phyloP scores from a whole-genome alignment of 148 eudicot genomes.

The Vaccinium darrowii region DNA sequence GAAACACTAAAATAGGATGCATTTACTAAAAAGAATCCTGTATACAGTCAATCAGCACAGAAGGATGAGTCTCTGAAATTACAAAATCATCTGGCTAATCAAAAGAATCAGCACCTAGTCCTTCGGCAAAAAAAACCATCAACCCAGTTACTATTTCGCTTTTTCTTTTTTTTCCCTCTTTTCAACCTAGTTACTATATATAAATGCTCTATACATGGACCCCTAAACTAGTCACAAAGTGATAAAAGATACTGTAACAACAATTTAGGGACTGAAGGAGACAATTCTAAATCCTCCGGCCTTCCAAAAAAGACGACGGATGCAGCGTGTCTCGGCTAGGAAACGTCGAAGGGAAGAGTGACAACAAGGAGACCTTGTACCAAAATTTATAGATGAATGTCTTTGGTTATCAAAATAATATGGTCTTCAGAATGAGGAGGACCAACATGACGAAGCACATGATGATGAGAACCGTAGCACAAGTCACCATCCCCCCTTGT shows the following conservation, averaged over 20 bases:
- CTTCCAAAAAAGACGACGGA: background rate
- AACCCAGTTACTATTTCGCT: background rate
- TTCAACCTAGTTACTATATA: background rate
- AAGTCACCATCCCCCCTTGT: slow-evolving; percentile 78
- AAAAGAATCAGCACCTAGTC: slow-evolving; percentile 9
- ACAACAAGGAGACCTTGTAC: background rate
- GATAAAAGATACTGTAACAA: slow-evolving; percentile 3
- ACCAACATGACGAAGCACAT: slow-evolving; percentile 91
- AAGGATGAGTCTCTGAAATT: background rate
- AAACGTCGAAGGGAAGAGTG: slow-evolving; percentile 10
- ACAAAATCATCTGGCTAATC: slow-evolving; percentile 17
- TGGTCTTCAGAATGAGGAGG: slow-evolving; percentile 72
- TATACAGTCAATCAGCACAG: background rate
- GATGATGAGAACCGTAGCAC: slow-evolving; percentile 77
- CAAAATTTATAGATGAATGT: background rate
- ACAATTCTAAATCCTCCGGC: slow-evolving; percentile 8
- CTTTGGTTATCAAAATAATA: slow-evolving; percentile 38
- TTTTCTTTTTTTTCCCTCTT: too few species aligned
- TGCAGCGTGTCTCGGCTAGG: background rate
- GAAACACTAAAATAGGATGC: background rate
- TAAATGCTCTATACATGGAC: slow-evolving; percentile 20
- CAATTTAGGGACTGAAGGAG: background rate
- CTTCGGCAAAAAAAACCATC: background rate
- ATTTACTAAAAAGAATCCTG: background rate
- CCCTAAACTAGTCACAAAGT: slow-evolving; percentile 1